Percentiles rank a stretch among this genome's conserved stretches.
phyloP scores from a whole-genome alignment of 805 yeast species.

The Candida pini region DNA sequence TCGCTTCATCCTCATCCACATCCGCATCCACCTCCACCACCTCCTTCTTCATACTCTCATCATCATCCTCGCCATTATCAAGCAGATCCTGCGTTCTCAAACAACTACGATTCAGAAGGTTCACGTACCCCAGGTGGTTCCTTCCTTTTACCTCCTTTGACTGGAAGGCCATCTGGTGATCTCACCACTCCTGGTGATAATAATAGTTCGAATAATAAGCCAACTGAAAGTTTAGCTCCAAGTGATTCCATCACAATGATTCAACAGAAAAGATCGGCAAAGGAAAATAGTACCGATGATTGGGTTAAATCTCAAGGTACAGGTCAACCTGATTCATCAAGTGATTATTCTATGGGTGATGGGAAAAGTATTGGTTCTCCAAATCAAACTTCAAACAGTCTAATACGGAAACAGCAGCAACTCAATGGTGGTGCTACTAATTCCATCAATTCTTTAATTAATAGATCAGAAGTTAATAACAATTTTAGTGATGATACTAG shows the following conservation, averaged over 20 bases:
- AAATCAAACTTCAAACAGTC: neutral
- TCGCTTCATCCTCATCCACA: slow-evolving; percentile 15
- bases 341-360: too few species aligned
- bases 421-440: neutral
- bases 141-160: slow-evolving; percentile 6
- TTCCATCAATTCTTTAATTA: neutral
- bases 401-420: neutral
- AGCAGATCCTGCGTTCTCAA: slow-evolving; percentile 8
- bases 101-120: too few species aligned
- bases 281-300: slow-evolving; percentile 15
- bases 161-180: neutral
- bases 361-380: neutral
- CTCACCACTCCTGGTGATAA: neutral
- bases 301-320: slow-evolving; percentile 15
- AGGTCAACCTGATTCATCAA: neutral
- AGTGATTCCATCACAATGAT: slow-evolving; percentile 13
- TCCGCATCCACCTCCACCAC: slow-evolving; percentile 9
- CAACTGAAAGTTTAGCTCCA: slow-evolving; percentile 8
- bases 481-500: neutral
- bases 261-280: slow-evolving; percentile 1
- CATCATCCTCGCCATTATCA: slow-evolving; percentile 1
- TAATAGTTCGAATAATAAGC: too few species aligned
- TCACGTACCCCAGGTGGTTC: too few species aligned
- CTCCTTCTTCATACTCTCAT: neutral
- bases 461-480: neutral